These are phyloP conservation scores for Citrullus amarus DNA, from an alignment of 306 rosid genomes.

Conservation along the genomic window DNA sequence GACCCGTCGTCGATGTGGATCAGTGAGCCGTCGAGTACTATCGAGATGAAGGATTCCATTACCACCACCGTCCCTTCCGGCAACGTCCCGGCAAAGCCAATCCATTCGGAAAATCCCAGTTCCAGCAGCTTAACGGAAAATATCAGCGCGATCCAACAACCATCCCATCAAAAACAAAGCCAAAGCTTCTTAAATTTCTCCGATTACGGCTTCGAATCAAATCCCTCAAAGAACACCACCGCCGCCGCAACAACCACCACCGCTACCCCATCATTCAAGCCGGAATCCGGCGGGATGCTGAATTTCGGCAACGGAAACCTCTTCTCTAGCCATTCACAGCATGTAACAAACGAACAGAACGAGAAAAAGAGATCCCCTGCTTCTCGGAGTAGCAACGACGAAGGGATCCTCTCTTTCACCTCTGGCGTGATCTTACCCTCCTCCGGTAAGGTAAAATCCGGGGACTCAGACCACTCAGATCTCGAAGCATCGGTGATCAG, in stretches of 20 bases:
- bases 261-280: constrained; percentile 29
- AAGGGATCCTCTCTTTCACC: constrained; percentile 77
- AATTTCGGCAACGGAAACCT: constrained; percentile 51
- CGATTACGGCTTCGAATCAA: constrained; percentile 32
- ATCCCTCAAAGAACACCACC: constrained; percentile 19
- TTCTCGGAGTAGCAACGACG: constrained; percentile 60
- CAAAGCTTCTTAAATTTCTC: constrained; percentile 60
- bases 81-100: constrained; percentile 28
- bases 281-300: constrained; percentile 76
- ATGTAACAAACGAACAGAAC: constrained; percentile 25
- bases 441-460: constrained; percentile 21
- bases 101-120: constrained; percentile 45
- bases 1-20: constrained; percentile 84
- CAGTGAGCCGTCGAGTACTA: constrained; percentile 34
- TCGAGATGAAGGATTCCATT: constrained; percentile 41
- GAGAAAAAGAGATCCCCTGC: constrained; percentile 57
- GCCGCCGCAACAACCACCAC: background rate
- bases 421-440: constrained; percentile 43
- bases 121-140: constrained; percentile 4
- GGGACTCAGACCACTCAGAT: constrained; percentile 77
- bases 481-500: constrained; percentile 74
- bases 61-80: constrained; percentile 13
- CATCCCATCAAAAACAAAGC: constrained; percentile 22
- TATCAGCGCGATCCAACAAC: constrained; percentile 20
- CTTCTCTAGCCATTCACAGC: constrained; percentile 40